Conservation (phyloP, 2,329 filamentous ascomycete species). For the Moelleriella libera region DNA sequence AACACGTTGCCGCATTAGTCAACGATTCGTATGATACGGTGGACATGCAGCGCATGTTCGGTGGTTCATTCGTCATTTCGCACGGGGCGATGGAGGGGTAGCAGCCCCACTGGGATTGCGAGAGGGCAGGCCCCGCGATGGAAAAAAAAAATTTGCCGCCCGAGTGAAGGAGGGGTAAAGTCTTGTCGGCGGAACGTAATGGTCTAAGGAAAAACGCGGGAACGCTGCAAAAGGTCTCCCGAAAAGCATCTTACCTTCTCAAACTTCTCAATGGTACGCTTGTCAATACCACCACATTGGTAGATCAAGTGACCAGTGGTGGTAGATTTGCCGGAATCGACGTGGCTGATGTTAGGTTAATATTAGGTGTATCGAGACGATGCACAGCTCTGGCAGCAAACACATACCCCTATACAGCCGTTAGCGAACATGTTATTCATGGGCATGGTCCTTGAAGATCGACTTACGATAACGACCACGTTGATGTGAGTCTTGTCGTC, state of each 20-base stretch:
- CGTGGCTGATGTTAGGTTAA: constrained; percentile 48
- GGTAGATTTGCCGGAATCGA: constrained; percentile 98
- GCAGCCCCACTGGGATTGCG: constrained; percentile 5
- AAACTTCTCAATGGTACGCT: constrained; percentile 99
- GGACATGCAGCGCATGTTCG: not conserved
- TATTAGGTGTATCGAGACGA: constrained; percentile 1
- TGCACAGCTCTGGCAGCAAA: not conserved
- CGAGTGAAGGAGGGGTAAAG: constrained; percentile 1
- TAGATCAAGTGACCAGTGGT: constrained; percentile 96
- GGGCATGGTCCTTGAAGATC: not conserved
- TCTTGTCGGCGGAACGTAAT: not conserved
- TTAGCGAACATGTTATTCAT: constrained; percentile 7
- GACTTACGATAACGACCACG: constrained; percentile 79
- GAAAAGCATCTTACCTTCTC: constrained; percentile 67
- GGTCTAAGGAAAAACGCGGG: not conserved
- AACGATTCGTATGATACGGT: not conserved
- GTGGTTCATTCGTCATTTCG: no score
- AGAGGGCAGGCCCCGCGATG: constrained; percentile 1
- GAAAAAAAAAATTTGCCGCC: constrained; percentile 7
- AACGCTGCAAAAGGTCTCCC: no score
- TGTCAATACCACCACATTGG: constrained; percentile 99
- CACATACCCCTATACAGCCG: constrained; percentile 13
- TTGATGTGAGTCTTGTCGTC: constrained; percentile 92
- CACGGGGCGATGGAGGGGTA: constrained; percentile 3
- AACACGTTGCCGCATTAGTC: constrained; percentile 6